Conservation (phyloP, 75 land plant genomes). For the Sequoiadendron giganteum region DNA sequence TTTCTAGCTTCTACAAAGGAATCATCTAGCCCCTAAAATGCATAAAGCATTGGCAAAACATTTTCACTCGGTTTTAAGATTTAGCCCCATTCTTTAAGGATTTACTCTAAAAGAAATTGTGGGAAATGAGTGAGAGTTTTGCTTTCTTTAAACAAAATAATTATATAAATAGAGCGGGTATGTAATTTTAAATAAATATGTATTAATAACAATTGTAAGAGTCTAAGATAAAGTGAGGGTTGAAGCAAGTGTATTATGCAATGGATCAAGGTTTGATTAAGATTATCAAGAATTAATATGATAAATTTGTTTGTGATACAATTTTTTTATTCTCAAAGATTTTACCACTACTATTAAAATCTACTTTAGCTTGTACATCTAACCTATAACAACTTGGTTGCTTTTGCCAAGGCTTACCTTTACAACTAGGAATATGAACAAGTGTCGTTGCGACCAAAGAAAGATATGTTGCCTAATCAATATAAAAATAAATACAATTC, state of each 20-base stretch:
- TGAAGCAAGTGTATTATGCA: too few relatives aligned
- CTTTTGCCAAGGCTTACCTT: too few relatives aligned
- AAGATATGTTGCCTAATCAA: too few relatives aligned
- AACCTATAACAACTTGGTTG: too few relatives aligned
- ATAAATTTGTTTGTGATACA: neutral
- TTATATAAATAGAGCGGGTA: neutral
- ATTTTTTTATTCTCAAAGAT: too few relatives aligned
- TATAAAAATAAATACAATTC: too few relatives aligned
- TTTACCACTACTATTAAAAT: too few relatives aligned
- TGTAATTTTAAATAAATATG: neutral
- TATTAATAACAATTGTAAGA: neutral
- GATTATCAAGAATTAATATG: neutral
- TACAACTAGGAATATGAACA: too few relatives aligned
- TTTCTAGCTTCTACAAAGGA: slow-evolving; percentile 7
- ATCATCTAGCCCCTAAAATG: neutral
- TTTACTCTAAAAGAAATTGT: neutral
- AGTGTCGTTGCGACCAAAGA: too few relatives aligned
- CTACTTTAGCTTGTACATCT: too few relatives aligned
- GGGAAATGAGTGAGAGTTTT: neutral
- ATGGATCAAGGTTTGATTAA: too few relatives aligned
- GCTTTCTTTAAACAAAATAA: neutral
- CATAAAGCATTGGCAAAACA: neutral
- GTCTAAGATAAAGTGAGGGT: neutral
- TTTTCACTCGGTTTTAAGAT: neutral
- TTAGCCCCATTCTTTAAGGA: neutral